Percentiles rank a stretch among this genome's conserved stretches.
phyloP scores from a whole-genome alignment of 345 rosid genomes.

The Populus davidiana region DNA sequence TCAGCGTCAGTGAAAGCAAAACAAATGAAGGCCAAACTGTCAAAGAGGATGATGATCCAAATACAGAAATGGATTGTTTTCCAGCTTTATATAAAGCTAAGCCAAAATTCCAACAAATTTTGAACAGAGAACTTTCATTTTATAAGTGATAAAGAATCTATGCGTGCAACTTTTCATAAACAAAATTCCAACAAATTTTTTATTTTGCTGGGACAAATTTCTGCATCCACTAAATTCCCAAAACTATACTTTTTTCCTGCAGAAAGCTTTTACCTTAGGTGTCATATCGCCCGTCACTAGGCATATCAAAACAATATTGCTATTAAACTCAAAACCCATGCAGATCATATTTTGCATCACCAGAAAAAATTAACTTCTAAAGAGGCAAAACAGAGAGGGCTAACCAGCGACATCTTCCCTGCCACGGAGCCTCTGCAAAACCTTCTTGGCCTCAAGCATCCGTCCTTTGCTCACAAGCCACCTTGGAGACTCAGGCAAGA shows the following conservation, averaged over 20 bases:
- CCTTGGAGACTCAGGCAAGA: constrained; percentile 94
- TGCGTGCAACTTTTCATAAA: neutral
- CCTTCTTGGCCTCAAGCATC: constrained; percentile 86
- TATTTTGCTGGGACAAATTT: neutral
- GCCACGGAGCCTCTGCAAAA: constrained; percentile 71
- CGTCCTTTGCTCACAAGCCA: constrained; percentile 98
- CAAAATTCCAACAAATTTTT: neutral
- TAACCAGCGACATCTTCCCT: constrained; percentile 90
- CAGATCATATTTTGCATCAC: neutral
- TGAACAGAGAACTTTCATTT: neutral
- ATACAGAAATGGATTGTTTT: neutral
- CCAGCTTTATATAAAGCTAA: neutral
- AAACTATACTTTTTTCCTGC: neutral
- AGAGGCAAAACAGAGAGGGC: constrained; percentile 20
- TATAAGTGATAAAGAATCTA: neutral
- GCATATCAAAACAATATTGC: neutral
- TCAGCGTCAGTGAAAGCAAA: neutral
- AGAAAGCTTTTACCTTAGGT: neutral
- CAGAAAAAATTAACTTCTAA: neutral
- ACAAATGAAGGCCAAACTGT: neutral
- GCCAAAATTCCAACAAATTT: too few relatives aligned
- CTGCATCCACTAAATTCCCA: neutral
- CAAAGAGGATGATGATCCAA: neutral
- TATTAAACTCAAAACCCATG: neutral
- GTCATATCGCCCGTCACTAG: neutral